phyloP scores from a whole-genome alignment of 371 early-diverging fungal species.

The Mortierella sp. region DNA sequence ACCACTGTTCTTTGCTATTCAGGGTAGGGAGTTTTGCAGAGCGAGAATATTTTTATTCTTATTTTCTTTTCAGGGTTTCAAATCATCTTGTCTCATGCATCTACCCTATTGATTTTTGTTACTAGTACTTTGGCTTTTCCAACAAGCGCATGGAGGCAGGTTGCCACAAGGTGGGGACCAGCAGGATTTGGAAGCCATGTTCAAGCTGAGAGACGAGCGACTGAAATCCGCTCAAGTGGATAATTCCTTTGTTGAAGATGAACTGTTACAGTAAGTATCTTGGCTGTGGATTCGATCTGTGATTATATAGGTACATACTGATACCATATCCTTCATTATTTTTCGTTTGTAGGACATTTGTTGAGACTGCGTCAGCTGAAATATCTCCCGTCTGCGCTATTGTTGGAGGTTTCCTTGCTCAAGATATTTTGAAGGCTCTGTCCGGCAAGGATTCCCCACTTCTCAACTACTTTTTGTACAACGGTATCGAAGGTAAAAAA shows the following conservation, averaged over 20 bases:
- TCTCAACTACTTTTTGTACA: constrained; percentile 84
- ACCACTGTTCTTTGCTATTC: constrained; percentile 64
- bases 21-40: constrained; percentile 56
- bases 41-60: background rate
- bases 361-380: constrained; percentile 66
- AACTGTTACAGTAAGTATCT: constrained; percentile 61
- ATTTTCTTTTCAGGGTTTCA: background rate
- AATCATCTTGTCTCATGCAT: background rate
- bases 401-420: constrained; percentile 90
- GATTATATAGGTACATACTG: background rate
- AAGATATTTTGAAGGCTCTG: constrained; percentile 88
- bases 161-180: constrained; percentile 27
- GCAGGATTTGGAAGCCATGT: constrained; percentile 39
- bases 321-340: too few species aligned
- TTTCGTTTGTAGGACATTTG: constrained; percentile 56
- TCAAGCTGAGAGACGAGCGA: constrained; percentile 39
- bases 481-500: constrained; percentile 73
- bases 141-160: constrained; percentile 42
- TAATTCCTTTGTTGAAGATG: constrained; percentile 58
- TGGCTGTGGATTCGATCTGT: background rate
- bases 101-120: background rate
- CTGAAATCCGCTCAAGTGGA: constrained; percentile 39
- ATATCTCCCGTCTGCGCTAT: constrained; percentile 84
- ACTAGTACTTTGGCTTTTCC: constrained; percentile 60
- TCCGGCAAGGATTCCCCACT: constrained; percentile 85